Base-by-base conservation (phyloP, 2,329 filamentous ascomycete genomes). In the Pseudocercospora macadamiae region DNA sequence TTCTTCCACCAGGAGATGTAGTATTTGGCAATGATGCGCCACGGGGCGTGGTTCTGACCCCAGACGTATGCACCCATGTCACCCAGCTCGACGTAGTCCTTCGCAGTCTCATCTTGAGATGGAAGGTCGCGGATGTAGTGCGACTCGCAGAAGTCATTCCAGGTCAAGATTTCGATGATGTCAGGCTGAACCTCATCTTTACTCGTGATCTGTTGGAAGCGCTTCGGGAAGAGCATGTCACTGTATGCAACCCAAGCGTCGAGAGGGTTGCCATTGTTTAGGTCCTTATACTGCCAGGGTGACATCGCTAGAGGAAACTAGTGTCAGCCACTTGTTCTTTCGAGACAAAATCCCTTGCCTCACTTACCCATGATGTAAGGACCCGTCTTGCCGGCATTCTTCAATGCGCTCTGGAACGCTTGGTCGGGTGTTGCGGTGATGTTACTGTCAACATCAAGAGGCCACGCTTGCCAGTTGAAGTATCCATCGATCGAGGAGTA, bases 381-480 rank as follows among this genome's bases (percentile, higher is more conserved):
- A 28, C 74, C 74, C 12, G 64, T 69, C 60, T 67, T 66, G 58
- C 69, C 69, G 42, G 70, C 69, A 60, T 68, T 69, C 59, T 69
- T 68, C 44, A 75, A 49, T 8, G 71, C 69, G 12, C 61, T 65
- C 64, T 73, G 68, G 70, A 76, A 74, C 23, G 71, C 68, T 44
- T 68, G 57, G 60, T 76, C 74, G 26, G 70, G 64, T 9, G 63
- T 64, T 57, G 59, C 60, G 34, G 70, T 73, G 49, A 70, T 68
- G 65, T 74, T 73, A 42, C 55, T 34, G n/a, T 68, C 57, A 42
- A 63, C 58, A 62, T 72, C 61, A 39, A 73, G 67, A 18, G 73
- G 73, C 73, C 73, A 75, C n/a, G 73, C 71, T 66, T 75, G 73
- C 73, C 73, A 75, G 66, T 75, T 75, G 63, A 74, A 67, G 64